A percentile compares a stretch with the other conserved stretches of the same genome.
These are phyloP conservation scores for Macrophomina tecta DNA, from an alignment of 2,329 filamentous ascomycete species.

Conservation along the genomic window DNA sequence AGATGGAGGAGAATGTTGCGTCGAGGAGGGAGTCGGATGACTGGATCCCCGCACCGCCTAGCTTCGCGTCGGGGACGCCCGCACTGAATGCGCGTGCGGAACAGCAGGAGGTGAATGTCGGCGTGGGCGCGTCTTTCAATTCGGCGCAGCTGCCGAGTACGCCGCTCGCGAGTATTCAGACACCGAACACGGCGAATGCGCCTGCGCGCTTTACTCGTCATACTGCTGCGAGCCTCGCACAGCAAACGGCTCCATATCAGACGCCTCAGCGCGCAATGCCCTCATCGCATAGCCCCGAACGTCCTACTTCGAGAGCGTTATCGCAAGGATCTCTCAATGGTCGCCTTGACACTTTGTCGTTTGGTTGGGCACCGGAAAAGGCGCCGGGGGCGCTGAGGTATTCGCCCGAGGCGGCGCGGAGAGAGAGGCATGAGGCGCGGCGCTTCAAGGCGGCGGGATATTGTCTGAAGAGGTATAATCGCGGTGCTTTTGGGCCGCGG, in stretches of 20 bases:
- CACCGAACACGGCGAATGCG: conserved; percentile 13
- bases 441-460: conserved; percentile 41
- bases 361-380: conserved; percentile 31
- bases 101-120: conserved; percentile 38
- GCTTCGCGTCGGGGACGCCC: conserved; percentile 29
- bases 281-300: conserved; percentile 33
- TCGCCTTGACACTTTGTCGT: conserved; percentile 29
- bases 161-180: conserved; percentile 10
- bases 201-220: conserved; percentile 14
- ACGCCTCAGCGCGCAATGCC: conserved; percentile 35
- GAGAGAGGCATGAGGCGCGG: conserved; percentile 42
- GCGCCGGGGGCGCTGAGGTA: conserved; percentile 38
- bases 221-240: conserved; percentile 13
- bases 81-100: conserved; percentile 28
- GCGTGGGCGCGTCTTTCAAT: conserved; percentile 26
- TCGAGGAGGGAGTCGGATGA: conserved; percentile 36
- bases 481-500: conserved; percentile 45
- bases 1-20: conserved; percentile 40
- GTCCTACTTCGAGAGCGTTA: conserved; percentile 40
- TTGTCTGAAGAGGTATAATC: conserved; percentile 44
- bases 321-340: conserved; percentile 38
- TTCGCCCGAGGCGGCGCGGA: conserved; percentile 37
- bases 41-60: conserved; percentile 44
- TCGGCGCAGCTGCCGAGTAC: conserved; percentile 31
- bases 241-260: conserved; percentile 34